Evolutionary conservation across 2,329 filamentous ascomycete genomes (phyloP).

Genomic region (Teratosphaeria viscida): DNA sequence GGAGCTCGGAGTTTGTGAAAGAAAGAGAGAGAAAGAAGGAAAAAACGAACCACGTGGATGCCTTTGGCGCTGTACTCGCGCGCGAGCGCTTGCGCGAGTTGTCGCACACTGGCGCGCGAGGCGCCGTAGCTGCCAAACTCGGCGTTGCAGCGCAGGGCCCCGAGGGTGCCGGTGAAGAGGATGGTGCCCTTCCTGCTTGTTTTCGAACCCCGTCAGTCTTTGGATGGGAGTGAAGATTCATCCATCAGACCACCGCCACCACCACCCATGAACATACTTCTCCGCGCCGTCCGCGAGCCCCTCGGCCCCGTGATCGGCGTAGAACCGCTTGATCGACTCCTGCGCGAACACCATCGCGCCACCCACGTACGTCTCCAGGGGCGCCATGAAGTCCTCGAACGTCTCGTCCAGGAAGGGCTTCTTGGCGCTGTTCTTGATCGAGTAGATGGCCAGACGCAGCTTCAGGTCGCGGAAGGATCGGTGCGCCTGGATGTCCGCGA

Average conservation of each 20-base stretch:
- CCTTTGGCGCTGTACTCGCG: conserved; percentile 48
- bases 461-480: conserved; percentile 40
- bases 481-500: conserved; percentile 40
- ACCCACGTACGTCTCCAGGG: conserved; percentile 42
- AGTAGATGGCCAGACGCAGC: conserved; percentile 44
- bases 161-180: conserved; percentile 48
- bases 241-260: neutral
- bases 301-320: conserved; percentile 41
- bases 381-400: conserved; percentile 38
- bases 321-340: conserved; percentile 41
- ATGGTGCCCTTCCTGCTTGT: conserved; percentile 32
- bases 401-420: conserved; percentile 48
- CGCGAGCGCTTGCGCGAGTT: conserved; percentile 46
- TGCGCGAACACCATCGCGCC: conserved; percentile 48
- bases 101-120: conserved; percentile 41
- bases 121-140: conserved; percentile 48
- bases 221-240: no score
- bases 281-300: conserved; percentile 35
- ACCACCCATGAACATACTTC: conserved; percentile 24
- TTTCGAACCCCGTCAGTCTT: conserved; percentile 27
- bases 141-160: conserved; percentile 36
- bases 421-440: conserved; percentile 45
- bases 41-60: conserved; percentile 40
- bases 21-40: no score
- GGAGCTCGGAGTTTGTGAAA: no score